These are phyloP conservation scores for Lentinula sp. DNA, from an alignment of 768 basidiomycete genomes.

Conservation along the genomic window DNA sequence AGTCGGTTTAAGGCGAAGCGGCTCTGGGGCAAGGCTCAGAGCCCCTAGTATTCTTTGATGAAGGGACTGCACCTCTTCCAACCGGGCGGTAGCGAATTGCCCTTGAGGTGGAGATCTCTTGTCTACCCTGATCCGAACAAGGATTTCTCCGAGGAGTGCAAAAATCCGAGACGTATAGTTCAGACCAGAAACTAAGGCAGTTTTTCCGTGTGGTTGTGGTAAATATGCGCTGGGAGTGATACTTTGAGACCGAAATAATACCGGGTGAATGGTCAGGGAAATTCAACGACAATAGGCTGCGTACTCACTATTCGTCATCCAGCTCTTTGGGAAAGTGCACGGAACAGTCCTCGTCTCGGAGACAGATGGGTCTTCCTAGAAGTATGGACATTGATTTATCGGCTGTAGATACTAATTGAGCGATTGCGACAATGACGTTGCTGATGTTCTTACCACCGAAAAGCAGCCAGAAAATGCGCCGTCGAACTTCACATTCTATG, in stretches of 20 bases:
- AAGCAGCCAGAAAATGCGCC: constrained; percentile 83
- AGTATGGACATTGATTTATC: constrained; percentile 89
- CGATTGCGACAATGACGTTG: constrained; percentile 6
- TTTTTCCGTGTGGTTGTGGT: constrained; percentile 83
- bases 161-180: constrained; percentile 86
- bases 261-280: constrained; percentile 2
- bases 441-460: constrained; percentile 62
- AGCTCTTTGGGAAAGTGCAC: constrained; percentile 84
- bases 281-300: constrained; percentile 6
- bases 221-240: constrained; percentile 82
- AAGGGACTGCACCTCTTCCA: constrained; percentile 80
- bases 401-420: constrained; percentile 35
- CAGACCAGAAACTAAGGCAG: constrained; percentile 78
- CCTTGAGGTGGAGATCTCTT: constrained; percentile 83
- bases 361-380: constrained; percentile 76
- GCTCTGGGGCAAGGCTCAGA: constrained; percentile 71
- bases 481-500: constrained; percentile 82
- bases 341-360: constrained; percentile 88
- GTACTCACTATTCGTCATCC: constrained; percentile 82
- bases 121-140: constrained; percentile 82
- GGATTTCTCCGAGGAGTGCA: constrained; percentile 78
- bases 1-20: constrained; percentile 60
- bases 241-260: constrained; percentile 29
- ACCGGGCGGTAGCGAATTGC: constrained; percentile 75
- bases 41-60: constrained; percentile 72